Percentiles rank a stretch among this genome's conserved stretches.
Evolutionary conservation across 2,329 filamentous ascomycete genomes (phyloP).

Genomic region (Neonectria sp.): DNA sequence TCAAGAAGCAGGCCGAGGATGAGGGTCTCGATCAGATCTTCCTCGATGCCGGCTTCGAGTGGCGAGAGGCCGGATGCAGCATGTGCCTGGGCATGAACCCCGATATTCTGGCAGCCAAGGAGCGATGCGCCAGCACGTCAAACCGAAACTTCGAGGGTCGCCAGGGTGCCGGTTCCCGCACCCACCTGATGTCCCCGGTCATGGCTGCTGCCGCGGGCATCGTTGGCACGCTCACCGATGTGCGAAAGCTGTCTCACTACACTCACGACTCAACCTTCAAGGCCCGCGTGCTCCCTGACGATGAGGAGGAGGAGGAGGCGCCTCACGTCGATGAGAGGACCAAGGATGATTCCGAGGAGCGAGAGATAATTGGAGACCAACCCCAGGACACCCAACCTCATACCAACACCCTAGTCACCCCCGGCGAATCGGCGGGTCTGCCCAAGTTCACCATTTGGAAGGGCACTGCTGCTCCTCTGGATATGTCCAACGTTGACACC

Average conservation of each 20-base stretch:
- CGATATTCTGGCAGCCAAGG: constrained; percentile 91
- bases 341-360: constrained; percentile 65
- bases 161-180: constrained; percentile 91
- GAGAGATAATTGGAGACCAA: constrained; percentile 69
- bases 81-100: constrained; percentile 99
- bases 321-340: constrained; percentile 68
- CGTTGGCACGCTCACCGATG: constrained; percentile 91
- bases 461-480: constrained; percentile 89
- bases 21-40: constrained; percentile 97
- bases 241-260: constrained; percentile 81
- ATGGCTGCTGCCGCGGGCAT: constrained; percentile 96
- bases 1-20: constrained; percentile 91
- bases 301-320: constrained; percentile 28
- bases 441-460: constrained; percentile 88
- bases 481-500: constrained; percentile 95
- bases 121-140: constrained; percentile 94
- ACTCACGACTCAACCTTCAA: constrained; percentile 72
- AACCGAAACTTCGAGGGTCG: constrained; percentile 99
- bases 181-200: constrained; percentile 96
- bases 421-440: constrained; percentile 71
- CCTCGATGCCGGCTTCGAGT: constrained; percentile 92
- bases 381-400: constrained; percentile 76
- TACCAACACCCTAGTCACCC: constrained; percentile 71
- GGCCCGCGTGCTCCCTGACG: constrained; percentile 61
- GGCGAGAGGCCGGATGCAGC: constrained; percentile 97